These are phyloP conservation scores for Ballota nigra DNA, from an alignment of 257 asterid genomes.

Conservation along the genomic window DNA sequence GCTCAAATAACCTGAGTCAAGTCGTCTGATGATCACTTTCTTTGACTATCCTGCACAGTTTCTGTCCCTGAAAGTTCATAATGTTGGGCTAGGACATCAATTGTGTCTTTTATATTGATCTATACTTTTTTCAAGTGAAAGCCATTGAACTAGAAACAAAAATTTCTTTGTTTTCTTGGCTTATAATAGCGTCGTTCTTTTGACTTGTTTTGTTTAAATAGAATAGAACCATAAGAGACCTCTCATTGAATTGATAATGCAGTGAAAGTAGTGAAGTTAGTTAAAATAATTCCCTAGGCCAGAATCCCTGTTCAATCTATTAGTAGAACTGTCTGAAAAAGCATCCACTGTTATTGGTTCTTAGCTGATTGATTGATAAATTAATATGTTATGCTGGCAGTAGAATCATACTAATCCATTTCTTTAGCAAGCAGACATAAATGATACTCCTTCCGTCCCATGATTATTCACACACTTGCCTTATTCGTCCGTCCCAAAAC, in stretches of 20 bases:
- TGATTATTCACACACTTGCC: too few species aligned
- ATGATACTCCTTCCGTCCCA: too few species aligned
- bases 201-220: background rate
- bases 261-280: background rate
- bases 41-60: too few species aligned
- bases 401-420: background rate
- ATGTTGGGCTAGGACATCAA: too few species aligned
- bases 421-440: background rate
- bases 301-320: background rate
- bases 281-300: background rate
- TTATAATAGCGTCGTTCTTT: background rate
- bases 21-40: too few species aligned
- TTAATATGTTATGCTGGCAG: background rate
- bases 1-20: too few species aligned
- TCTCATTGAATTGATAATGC: background rate
- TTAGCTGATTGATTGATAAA: slow-evolving; percentile 5
- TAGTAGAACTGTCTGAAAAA: background rate
- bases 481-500: too few species aligned
- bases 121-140: too few species aligned
- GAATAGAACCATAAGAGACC: background rate
- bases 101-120: too few species aligned
- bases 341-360: background rate
- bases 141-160: too few species aligned
- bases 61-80: too few species aligned
- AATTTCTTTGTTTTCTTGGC: too few species aligned